A percentile compares a stretch with the other conserved stretches of the same genome.
Evolutionary conservation across 164 flowering plant species (phyloP).

Genomic region (Echeveria elegans): DNA sequence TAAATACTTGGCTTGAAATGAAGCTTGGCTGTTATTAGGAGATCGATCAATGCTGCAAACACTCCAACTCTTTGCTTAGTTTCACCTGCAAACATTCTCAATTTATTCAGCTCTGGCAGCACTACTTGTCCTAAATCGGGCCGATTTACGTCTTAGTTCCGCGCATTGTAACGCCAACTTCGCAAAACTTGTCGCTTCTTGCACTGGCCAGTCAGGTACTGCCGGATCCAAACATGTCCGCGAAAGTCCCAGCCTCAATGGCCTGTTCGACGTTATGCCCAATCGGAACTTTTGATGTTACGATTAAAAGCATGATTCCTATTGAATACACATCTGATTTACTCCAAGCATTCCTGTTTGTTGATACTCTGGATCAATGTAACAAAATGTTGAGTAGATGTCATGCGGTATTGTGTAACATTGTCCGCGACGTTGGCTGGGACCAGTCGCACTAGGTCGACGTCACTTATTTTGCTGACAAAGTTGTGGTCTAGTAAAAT

Average conservation of each 20-base stretch:
- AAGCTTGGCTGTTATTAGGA: constrained; percentile 5
- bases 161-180: constrained; percentile 2
- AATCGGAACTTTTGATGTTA: constrained; percentile 26
- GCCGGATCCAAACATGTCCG: constrained; percentile 7
- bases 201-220: constrained; percentile 1
- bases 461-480: constrained; percentile 33
- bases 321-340: constrained; percentile 27
- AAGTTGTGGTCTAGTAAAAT: constrained; percentile 31
- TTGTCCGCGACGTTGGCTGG: constrained; percentile 21
- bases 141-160: constrained; percentile 1
- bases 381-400: constrained; percentile 28
- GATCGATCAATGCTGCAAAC: background rate
- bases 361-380: constrained; percentile 31
- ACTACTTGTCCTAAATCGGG: constrained; percentile 6
- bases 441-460: constrained; percentile 28
- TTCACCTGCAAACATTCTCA: background rate
- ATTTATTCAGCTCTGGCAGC: constrained; percentile 1
- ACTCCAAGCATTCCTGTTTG: constrained; percentile 27
- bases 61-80: constrained; percentile 1
- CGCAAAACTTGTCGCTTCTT: constrained; percentile 5
- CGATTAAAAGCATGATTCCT: constrained; percentile 22
- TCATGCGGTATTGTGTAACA: constrained; percentile 33
- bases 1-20: background rate
- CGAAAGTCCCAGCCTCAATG: constrained; percentile 4
- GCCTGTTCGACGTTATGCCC: constrained; percentile 19